Base-by-base conservation (phyloP, 2,329 filamentous ascomycete genomes). In the Cercospora janseana region DNA sequence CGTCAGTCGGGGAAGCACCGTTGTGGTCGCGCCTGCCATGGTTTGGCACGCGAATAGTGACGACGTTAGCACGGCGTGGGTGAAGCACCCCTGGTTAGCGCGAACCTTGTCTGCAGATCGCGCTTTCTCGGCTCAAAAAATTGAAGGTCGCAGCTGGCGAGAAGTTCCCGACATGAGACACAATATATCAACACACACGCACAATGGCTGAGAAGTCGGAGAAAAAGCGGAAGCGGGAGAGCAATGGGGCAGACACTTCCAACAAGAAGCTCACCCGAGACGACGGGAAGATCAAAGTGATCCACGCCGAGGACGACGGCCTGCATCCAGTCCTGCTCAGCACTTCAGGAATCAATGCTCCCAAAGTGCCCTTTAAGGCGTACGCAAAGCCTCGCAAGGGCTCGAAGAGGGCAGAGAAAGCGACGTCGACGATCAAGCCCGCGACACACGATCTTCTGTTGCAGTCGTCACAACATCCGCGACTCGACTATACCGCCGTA, bases 401-500 rank as follows among this genome's bases (percentile, higher is more conserved):
- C 18, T 50, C 52, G 55, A 62, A 46, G 28, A 40, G 34, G 26
- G 38, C 46, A 18, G 46, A 28, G 18, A 49, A 42, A 12, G 54
- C 66, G 46, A n/a, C n/a, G n/a, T n/a, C n/a, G n/a, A 45, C 47
- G 47, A 43, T 57, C n/a, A 72, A 41, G 64, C 75, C 58, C 41
- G 63, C 20, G 57, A 63, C 69, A 5, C 73, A 76, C 32, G 74
- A 80, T 48, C 64, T 83, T 5, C 72, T 84, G 27, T 73, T 84
- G 7, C 80, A 84, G 53, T 81, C 81, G 4, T 81, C 80, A 20
- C 70, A 77, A 41, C 81, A 85, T 56, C 71, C 78, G 10, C 79
- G 76, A 45, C 72, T 85, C 46, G 80, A 84, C 66, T 84, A 82
- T 59, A 72, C 73, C 15, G 81, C 78, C 16, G 40, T 59, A 18